Conservation (phyloP, 352 stramenopile species). For the Thraustochytrium striatum region DNA sequence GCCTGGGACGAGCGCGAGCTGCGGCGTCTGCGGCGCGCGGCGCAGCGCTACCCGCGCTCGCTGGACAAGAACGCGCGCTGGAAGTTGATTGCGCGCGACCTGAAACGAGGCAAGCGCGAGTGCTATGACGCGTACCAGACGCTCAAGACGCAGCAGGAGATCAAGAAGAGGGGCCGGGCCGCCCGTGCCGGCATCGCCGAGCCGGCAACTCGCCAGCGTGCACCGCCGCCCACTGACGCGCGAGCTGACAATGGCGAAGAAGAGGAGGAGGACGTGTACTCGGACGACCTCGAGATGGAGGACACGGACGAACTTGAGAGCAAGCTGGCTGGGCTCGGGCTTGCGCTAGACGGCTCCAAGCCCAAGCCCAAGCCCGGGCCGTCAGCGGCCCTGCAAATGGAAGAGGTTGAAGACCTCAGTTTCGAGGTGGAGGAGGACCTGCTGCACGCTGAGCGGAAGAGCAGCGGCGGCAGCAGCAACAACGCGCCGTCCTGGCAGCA, state of each 20-base stretch:
- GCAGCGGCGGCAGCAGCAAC: too few species aligned
- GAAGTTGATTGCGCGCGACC: slow-evolving; percentile 2
- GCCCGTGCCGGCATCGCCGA: too few species aligned
- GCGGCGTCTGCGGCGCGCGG: not conserved
- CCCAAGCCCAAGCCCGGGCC: too few species aligned
- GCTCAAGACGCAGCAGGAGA: slow-evolving; percentile 11
- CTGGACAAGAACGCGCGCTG: slow-evolving; percentile 37
- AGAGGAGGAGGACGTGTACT: not conserved
- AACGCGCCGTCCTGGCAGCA: too few species aligned
- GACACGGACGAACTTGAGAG: not conserved
- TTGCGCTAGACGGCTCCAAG: too few species aligned
- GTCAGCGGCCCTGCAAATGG: too few species aligned
- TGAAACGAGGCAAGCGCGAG: slow-evolving; percentile 7
- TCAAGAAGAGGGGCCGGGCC: too few species aligned
- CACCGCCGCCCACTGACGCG: too few species aligned
- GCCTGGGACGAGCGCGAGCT: not conserved
- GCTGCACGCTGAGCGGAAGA: too few species aligned
- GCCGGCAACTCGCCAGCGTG: too few species aligned
- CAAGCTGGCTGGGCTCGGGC: not conserved
- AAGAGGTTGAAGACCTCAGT: not conserved
- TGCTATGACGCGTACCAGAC: slow-evolving; percentile 34
- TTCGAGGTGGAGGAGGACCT: too few species aligned
- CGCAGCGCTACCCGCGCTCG: not conserved
- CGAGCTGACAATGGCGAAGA: not conserved
- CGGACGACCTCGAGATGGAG: not conserved